Base-by-base conservation (phyloP, 2,329 filamentous ascomycete genomes). In the Diaporthe velutina region DNA sequence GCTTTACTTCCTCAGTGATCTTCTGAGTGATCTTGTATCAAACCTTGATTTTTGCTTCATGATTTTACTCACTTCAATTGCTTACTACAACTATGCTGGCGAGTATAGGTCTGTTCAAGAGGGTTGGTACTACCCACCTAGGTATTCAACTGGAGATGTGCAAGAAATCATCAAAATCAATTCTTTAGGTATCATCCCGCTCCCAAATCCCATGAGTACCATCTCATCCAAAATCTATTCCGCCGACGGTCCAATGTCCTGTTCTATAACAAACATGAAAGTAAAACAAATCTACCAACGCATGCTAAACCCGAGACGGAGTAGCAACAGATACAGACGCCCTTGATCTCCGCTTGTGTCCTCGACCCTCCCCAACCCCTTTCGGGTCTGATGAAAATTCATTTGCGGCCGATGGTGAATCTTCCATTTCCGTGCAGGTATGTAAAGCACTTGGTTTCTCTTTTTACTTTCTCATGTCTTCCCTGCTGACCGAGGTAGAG, bases 401-500 rank as follows among this genome's bases (percentile, higher is more conserved):
- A 2, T 38, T 5, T 0, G 10, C 12, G 7, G 3, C 35, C 33
- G 15, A 4, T 40, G 2, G 3, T 17, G 8, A 38, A 22, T 28
- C 25, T 3, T 48, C n/a, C 25, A 2, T 12, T 5, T 54, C 50
- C 50, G 33, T 3, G 0, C 2, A 6, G 9, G 33, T 30, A 7
- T 58, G 5, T 58, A 8, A 9, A 35, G 55, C 19, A 58, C 28
- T 10, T 35, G 35, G 35, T 38, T 3, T n/a, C 3, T 35, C 22
- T 10, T 12, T 3, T 67, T 5, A 52, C 30, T 52, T 67, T 22
- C 45, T 38, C 30, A 67, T 67, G 9, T 38, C 30, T 17, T 67
- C 64, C 8, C 45, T 52, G 22, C 64, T 67, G 45, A 67, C 64
- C 30, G 45, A 67, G 19, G 45, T 52, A 35, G 61, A 50, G 7